Percentiles rank a stretch among this genome's conserved stretches.
Conservation (phyloP, 2,329 filamentous ascomycete genomes). For the Aspergillus alliaceus region DNA sequence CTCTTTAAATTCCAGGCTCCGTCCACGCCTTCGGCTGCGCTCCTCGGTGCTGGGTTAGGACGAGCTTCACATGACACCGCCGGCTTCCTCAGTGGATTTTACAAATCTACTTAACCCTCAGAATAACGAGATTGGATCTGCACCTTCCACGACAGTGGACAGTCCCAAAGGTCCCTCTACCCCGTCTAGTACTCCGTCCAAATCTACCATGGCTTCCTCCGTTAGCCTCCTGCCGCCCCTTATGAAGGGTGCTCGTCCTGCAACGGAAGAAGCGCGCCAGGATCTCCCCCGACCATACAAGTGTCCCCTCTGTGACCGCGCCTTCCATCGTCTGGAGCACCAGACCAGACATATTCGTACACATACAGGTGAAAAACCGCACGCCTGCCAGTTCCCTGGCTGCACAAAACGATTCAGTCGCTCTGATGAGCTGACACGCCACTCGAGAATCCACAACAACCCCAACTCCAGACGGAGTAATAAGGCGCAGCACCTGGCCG, state of each 20-base stretch:
- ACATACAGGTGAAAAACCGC: constrained; percentile 97
- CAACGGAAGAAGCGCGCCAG: constrained; percentile 61
- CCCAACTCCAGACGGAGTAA: constrained; percentile 93
- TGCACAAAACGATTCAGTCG: constrained; percentile 97
- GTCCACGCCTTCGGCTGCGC: constrained; percentile 15
- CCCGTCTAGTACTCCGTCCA: constrained; percentile 25
- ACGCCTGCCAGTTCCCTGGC: constrained; percentile 90
- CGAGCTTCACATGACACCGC: constrained; percentile 69
- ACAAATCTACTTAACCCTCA: constrained; percentile 72
- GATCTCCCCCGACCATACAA: constrained; percentile 97
- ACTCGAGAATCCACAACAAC: constrained; percentile 98
- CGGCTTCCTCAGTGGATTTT: constrained; percentile 72
- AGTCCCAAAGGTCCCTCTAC: constrained; percentile 29
- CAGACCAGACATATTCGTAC: constrained; percentile 91
- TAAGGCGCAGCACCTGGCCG: constrained; percentile 69
- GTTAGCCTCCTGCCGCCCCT: constrained; percentile 47
- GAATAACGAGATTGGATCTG: constrained; percentile 32
- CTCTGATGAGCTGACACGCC: constrained; percentile 92
- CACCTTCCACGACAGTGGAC: constrained; percentile 23
- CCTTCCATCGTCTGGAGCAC: constrained; percentile 96
- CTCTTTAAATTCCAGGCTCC: constrained; percentile 12
- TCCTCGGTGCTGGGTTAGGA: constrained; percentile 16
- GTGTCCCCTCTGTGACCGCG: constrained; percentile 96
- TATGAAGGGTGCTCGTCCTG: constrained; percentile 52
- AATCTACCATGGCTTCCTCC: constrained; percentile 43